phyloP scores from a whole-genome alignment of 441 rosid species.

The Macaranga tanarius region DNA sequence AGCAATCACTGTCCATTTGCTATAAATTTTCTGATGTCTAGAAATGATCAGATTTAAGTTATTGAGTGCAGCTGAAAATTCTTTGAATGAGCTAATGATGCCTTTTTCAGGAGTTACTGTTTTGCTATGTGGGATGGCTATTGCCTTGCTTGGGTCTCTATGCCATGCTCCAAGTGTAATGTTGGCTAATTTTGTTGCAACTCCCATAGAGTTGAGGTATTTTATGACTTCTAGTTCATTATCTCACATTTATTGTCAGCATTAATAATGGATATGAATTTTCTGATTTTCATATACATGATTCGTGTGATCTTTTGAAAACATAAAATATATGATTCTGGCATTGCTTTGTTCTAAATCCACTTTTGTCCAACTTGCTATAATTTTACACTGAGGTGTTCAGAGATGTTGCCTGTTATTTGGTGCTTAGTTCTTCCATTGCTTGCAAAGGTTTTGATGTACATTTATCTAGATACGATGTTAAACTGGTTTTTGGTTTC shows the following conservation, averaged over 20 bases:
- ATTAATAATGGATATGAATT: background rate
- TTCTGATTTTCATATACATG: background rate
- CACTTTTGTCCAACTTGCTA: conserved; percentile 6
- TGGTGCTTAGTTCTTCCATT: conserved; percentile 3
- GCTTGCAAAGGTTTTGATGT: background rate
- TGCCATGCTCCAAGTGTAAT: conserved; percentile 84
- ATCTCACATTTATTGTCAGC: background rate
- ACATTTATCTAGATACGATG: background rate
- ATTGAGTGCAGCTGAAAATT: background rate
- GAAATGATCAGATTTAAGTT: background rate
- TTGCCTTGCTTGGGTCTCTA: conserved; percentile 64
- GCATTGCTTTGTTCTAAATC: background rate
- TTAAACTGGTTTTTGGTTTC: background rate
- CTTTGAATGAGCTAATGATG: conserved; percentile 1
- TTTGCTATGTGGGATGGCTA: conserved; percentile 76
- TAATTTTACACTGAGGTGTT: background rate
- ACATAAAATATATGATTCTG: background rate
- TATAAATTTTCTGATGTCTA: background rate
- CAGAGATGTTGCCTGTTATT: background rate
- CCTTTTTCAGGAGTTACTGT: conserved; percentile 66
- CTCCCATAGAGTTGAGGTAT: conserved; percentile 82
- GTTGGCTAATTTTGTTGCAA: conserved; percentile 82
- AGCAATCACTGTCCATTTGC: background rate
- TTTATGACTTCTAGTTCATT: conserved; percentile 1
- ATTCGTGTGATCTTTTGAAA: background rate